Conservation (phyloP, 2,329 filamentous ascomycete species). For the Calonectria montana region DNA sequence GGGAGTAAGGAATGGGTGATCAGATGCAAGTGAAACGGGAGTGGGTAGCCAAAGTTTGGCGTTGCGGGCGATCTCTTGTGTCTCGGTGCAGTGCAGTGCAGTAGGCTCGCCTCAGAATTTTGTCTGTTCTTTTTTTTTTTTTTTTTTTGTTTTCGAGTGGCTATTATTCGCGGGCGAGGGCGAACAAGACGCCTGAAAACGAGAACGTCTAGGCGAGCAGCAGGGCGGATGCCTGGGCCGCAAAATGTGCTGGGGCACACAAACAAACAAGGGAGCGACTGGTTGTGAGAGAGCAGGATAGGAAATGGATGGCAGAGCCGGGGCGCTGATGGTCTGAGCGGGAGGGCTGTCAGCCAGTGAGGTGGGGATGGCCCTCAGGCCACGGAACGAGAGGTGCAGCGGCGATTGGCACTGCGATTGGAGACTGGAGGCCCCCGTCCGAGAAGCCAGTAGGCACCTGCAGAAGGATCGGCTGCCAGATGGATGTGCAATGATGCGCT, state of each 20-base stretch:
- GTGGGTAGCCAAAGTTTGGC: neutral
- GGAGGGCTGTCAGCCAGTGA: slow-evolving; percentile 28
- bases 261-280: slow-evolving; percentile 20
- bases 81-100: slow-evolving; percentile 1
- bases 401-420: slow-evolving; percentile 34
- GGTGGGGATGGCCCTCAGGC: slow-evolving; percentile 38
- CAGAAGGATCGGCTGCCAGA: slow-evolving; percentile 28
- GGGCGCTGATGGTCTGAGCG: slow-evolving; percentile 26
- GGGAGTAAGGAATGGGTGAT: slow-evolving; percentile 13
- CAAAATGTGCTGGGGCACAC: slow-evolving; percentile 18
- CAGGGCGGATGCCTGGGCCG: slow-evolving; percentile 20
- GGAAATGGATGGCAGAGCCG: slow-evolving; percentile 19
- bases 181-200: neutral
- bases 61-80: slow-evolving; percentile 14
- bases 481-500: slow-evolving; percentile 25
- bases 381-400: slow-evolving; percentile 28
- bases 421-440: slow-evolving; percentile 30
- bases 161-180: neutral
- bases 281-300: slow-evolving; percentile 33
- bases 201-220: slow-evolving; percentile 5
- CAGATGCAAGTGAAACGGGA: slow-evolving; percentile 17
- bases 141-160: slow-evolving; percentile 8
- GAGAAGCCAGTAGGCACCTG: slow-evolving; percentile 28
- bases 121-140: neutral
- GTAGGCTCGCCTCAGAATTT: neutral